A percentile compares a stretch with the other conserved stretches of the same genome.
These are phyloP conservation scores for Epithemia pelagica DNA, from an alignment of 108 stramenopile genomes.

Conservation along the genomic window DNA sequence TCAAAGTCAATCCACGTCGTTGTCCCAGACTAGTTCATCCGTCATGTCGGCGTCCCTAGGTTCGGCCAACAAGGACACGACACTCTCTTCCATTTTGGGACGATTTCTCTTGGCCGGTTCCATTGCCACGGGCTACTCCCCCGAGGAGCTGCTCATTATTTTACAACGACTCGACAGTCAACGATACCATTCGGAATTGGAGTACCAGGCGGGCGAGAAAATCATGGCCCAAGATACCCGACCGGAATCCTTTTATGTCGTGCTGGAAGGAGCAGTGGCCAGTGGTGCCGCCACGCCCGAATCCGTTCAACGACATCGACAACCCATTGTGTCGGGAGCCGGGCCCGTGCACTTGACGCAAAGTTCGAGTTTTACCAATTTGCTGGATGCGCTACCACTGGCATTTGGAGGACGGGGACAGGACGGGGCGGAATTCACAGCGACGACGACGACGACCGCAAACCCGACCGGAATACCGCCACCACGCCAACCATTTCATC, in stretches of 20 bases:
- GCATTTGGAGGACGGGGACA: conserved; percentile 25
- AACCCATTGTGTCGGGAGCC: conserved; percentile 14
- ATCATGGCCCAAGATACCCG: conserved; percentile 41
- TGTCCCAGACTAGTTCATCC: not conserved
- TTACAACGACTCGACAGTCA: conserved; percentile 39
- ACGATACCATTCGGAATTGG: conserved; percentile 53
- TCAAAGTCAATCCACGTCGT: conserved; percentile 17
- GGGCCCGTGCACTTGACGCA: conserved; percentile 10
- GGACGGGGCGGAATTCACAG: not conserved
- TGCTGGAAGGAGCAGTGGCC: conserved; percentile 65
- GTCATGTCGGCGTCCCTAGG: conserved; percentile 11
- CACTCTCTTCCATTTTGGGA: conserved; percentile 8
- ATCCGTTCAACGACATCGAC: not conserved
- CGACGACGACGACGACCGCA: not conserved
- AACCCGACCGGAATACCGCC: too few species aligned
- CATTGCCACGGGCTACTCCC: conserved; percentile 24
- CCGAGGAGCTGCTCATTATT: conserved; percentile 33
- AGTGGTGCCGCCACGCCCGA: not conserved
- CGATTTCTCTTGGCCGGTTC: not conserved
- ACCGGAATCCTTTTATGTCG: conserved; percentile 70
- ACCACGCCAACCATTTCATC: not conserved
- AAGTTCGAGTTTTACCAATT: conserved; percentile 10
- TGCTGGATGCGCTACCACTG: conserved; percentile 3
- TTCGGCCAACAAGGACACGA: not conserved
- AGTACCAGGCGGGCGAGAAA: conserved; percentile 39